Evolutionary conservation across 2,329 filamentous ascomycete species (phyloP).

Genomic region (Colletotrichum musicola): DNA sequence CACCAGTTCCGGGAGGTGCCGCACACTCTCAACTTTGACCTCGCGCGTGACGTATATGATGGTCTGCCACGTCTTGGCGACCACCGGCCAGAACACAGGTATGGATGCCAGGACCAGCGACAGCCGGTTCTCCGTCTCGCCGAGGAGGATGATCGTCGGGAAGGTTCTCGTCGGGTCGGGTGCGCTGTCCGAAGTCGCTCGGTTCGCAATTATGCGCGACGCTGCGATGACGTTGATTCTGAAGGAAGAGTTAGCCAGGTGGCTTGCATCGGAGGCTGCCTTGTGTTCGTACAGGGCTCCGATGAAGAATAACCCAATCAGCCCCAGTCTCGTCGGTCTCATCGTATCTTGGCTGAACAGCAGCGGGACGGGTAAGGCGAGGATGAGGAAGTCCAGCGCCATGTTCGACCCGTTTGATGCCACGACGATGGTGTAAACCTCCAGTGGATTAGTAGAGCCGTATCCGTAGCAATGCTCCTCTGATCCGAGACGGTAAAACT

Average conservation of each 20-base stretch:
- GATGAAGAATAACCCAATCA: constrained; percentile 4
- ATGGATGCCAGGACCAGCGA: constrained; percentile 21
- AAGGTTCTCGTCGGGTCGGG: constrained; percentile 13
- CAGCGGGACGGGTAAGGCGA: constrained; percentile 20
- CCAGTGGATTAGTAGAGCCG: constrained; percentile 15
- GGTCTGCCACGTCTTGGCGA: not conserved
- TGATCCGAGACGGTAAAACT: constrained; percentile 21
- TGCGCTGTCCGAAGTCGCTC: not conserved
- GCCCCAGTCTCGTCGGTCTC: not conserved
- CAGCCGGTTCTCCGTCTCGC: constrained; percentile 22
- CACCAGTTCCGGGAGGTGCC: not conserved
- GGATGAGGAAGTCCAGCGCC: constrained; percentile 25
- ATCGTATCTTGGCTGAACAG: not conserved
- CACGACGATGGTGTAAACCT: constrained; percentile 16
- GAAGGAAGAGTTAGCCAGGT: not conserved
- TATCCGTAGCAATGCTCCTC: constrained; percentile 22
- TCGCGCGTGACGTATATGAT: constrained; percentile 24
- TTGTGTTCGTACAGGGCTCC: constrained; percentile 12
- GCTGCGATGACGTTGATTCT: constrained; percentile 18
- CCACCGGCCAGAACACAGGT: constrained; percentile 26
- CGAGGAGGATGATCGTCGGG: constrained; percentile 13
- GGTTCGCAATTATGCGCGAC: constrained; percentile 24
- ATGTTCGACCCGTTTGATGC: constrained; percentile 23
- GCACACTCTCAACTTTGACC: constrained; percentile 13
- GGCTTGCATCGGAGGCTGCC: not conserved